Conservation (phyloP, 2,329 filamentous ascomycete species). For the Fusarium transvaalense region DNA sequence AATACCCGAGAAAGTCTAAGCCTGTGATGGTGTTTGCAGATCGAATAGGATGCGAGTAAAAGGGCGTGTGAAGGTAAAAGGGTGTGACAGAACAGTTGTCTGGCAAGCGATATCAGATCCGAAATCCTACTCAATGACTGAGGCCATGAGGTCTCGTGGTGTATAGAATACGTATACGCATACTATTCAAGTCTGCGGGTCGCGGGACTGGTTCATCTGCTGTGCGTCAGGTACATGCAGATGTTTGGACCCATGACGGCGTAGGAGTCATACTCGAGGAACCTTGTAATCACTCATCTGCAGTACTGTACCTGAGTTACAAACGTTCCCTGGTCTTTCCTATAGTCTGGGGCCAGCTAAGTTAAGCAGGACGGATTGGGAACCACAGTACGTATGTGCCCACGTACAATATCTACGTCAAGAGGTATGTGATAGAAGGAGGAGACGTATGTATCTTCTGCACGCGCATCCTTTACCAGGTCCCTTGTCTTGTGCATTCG, state of each 20-base stretch:
- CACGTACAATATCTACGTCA: constrained; percentile 44
- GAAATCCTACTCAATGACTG: constrained; percentile 23
- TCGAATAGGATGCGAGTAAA: constrained; percentile 13
- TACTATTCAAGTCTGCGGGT: background rate
- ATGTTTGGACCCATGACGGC: constrained; percentile 37
- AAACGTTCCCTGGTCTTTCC: constrained; percentile 23
- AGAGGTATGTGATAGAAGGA: constrained; percentile 6
- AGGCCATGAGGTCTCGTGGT: constrained; percentile 32
- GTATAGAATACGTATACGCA: constrained; percentile 10
- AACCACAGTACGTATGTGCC: constrained; percentile 37
- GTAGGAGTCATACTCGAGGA: constrained; percentile 37
- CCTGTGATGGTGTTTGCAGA: constrained; percentile 6
- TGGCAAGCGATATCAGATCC: constrained; percentile 36
- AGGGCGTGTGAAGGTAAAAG: constrained; percentile 5
- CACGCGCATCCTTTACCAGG: constrained; percentile 27
- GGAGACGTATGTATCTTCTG: constrained; percentile 28
- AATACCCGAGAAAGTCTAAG: constrained; percentile 2
- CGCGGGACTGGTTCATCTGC: background rate
- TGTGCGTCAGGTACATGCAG: constrained; percentile 27
- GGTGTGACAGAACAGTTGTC: constrained; percentile 17
- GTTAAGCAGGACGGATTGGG: constrained; percentile 13
- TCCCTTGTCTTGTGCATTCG: constrained; percentile 25
- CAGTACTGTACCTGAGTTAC: constrained; percentile 21
- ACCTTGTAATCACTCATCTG: constrained; percentile 27
- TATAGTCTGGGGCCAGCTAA: constrained; percentile 5